Evolutionary conservation across 2,329 filamentous ascomycete species (phyloP).

Genomic region (Endothia cerciana): DNA sequence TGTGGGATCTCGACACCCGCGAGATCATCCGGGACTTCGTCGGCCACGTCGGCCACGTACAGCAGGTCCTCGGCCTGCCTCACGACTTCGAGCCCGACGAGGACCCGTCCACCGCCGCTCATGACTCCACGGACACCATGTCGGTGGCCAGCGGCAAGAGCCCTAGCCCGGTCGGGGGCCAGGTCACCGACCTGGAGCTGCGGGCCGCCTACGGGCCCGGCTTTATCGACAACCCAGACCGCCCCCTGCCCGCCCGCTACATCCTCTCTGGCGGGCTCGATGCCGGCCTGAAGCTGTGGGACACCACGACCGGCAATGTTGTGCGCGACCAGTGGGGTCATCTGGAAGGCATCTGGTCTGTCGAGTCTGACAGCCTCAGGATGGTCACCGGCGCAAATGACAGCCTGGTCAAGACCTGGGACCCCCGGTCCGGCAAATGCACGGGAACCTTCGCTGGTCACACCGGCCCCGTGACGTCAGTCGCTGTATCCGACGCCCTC

Average conservation of each 20-base stretch:
- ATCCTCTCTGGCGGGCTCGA: constrained; percentile 94
- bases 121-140: constrained; percentile 56
- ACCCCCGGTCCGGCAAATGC: constrained; percentile 86
- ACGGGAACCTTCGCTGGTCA: constrained; percentile 93
- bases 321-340: constrained; percentile 95
- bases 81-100: constrained; percentile 89
- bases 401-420: constrained; percentile 94
- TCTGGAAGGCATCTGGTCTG: constrained; percentile 92
- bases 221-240: constrained; percentile 63
- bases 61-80: constrained; percentile 85
- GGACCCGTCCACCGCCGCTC: constrained; percentile 48
- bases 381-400: constrained; percentile 91
- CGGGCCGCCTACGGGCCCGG: constrained; percentile 62
- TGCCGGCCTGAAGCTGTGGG: constrained; percentile 90
- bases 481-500: constrained; percentile 85
- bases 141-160: constrained; percentile 55
- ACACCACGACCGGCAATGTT: constrained; percentile 79
- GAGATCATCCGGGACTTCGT: constrained; percentile 77
- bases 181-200: constrained; percentile 44
- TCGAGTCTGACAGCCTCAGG: constrained; percentile 85
- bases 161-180: constrained; percentile 41
- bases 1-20: constrained; percentile 91
- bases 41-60: constrained; percentile 93
- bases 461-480: constrained; percentile 87
- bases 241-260: constrained; percentile 81